A percentile compares a stretch with the other conserved stretches of the same genome.
These are phyloP conservation scores for Fagus crenata DNA, from an alignment of 306 rosid species.

Conservation along the genomic window DNA sequence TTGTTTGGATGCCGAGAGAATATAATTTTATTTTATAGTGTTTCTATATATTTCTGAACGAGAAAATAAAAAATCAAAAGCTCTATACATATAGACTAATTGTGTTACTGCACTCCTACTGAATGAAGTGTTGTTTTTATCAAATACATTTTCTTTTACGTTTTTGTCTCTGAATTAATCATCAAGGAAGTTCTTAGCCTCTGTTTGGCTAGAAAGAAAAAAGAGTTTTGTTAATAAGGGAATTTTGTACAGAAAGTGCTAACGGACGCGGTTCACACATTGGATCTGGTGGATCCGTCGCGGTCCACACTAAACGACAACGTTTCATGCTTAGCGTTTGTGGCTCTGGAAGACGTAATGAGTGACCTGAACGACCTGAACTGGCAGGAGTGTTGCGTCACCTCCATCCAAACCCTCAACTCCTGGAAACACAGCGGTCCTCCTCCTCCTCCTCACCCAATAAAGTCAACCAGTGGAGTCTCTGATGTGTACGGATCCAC, in stretches of 20 bases:
- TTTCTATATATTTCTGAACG: neutral
- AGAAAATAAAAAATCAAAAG: neutral
- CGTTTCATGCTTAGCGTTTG: conserved; percentile 40
- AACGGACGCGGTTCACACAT: conserved; percentile 47
- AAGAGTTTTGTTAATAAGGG: too few species aligned
- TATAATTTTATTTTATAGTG: neutral
- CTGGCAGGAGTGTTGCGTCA: conserved; percentile 84
- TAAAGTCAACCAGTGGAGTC: too few species aligned
- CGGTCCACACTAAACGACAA: conserved; percentile 63
- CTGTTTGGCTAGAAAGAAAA: conserved; percentile 12
- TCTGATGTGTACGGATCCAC: conserved; percentile 3
- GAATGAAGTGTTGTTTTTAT: too few species aligned
- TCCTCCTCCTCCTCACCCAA: too few species aligned
- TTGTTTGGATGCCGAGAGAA: too few species aligned
- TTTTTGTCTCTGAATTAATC: neutral
- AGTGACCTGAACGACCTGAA: conserved; percentile 57
- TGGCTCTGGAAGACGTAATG: conserved; percentile 47
- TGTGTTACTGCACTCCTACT: neutral
- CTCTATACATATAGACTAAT: neutral
- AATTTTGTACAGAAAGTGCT: conserved; percentile 43
- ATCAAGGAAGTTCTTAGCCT: neutral
- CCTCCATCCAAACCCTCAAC: conserved; percentile 52
- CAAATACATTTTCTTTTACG: neutral
- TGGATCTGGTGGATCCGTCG: conserved; percentile 48
- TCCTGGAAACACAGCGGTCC: conserved; percentile 22